Evolutionary conservation across 2,329 filamentous ascomycete species (phyloP), one percentile per base, ranked within the genome.

Genomic region (Penicillium sp.): DNA sequence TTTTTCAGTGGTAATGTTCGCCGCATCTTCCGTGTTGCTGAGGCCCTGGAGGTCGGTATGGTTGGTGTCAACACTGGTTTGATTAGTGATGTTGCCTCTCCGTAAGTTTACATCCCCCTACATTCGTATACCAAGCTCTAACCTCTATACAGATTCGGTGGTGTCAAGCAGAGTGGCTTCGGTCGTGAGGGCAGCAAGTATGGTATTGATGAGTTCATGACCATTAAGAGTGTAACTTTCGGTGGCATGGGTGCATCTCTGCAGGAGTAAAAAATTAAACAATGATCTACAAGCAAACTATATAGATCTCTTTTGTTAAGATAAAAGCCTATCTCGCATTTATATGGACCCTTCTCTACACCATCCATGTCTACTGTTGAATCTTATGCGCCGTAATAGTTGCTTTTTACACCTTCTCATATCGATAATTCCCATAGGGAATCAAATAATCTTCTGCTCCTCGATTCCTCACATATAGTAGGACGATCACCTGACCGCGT

Each of bases 101-200:
- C 78, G 71, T 78, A 69, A 72, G 75, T 74, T 46, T 47, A 40
- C 25, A 10, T 16, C 11, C 37, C 40, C 12, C n/a, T 17, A 14
- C 14, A 16, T 28, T 44, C 25, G 1, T 17, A 12, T 31, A 11
- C 0, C 9, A n/a, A 25, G 14, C 4, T 28, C 65, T 70, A 61
- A 71, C 44, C 14, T 4, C 10, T 37, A 22, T 38, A 16, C 62
- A 77, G 76, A n/a, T 94, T 94, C 68, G 90, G 90, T 16, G 90
- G 90, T 62, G 86, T 94, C 43, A 94, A 94, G 76, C 81, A 91
- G 76, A 90, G 86, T 65, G 90, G 90, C 1, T 91, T 91, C 65
- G 90, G 90, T 2, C 79, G 88, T 42, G 90, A 94, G 73, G 90
- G 90, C 9, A 88, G 87, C 60, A 83, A 85, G 71, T 89, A 91